phyloP scores from a whole-genome alignment of 805 yeast genomes.

The Nakazawaea pomicola region DNA sequence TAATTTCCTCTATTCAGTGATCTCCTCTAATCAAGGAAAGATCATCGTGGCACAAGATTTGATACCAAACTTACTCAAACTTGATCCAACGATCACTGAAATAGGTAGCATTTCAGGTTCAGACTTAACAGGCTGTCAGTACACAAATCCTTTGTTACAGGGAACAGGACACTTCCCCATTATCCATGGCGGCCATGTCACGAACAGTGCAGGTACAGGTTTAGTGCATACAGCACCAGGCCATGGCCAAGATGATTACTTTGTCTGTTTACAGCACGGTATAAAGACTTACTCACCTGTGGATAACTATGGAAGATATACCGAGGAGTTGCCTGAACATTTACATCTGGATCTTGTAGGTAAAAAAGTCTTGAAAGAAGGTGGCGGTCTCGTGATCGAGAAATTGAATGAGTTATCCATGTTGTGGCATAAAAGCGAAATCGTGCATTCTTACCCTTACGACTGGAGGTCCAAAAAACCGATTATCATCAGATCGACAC shows the following conservation, averaged over 20 bases:
- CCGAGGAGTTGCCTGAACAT: slow-evolving; percentile 42
- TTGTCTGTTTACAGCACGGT: slow-evolving; percentile 54
- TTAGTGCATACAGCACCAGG: slow-evolving; percentile 97
- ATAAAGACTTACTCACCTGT: slow-evolving; percentile 73
- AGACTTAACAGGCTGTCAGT: slow-evolving; percentile 33
- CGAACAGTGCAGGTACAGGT: slow-evolving; percentile 84
- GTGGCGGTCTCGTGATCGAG: slow-evolving; percentile 42
- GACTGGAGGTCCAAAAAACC: slow-evolving; percentile 98
- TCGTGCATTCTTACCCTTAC: slow-evolving; percentile 81
- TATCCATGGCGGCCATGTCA: slow-evolving; percentile 77
- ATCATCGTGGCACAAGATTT: slow-evolving; percentile 56
- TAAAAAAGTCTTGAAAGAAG: slow-evolving; percentile 55
- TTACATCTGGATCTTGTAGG: slow-evolving; percentile 41
- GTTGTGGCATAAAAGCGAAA: slow-evolving; percentile 44
- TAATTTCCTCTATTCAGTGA: slow-evolving; percentile 48
- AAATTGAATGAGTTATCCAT: slow-evolving; percentile 37
- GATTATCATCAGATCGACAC: slow-evolving; percentile 89
- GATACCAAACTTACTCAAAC: slow-evolving; percentile 29
- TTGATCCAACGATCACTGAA: slow-evolving; percentile 22
- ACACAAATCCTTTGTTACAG: slow-evolving; percentile 49
- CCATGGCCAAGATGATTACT: slow-evolving; percentile 92
- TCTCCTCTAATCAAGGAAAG: slow-evolving; percentile 29
- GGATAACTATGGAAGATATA: slow-evolving; percentile 67
- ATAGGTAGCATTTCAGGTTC: background rate
- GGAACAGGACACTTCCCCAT: slow-evolving; percentile 43